Evolutionary conservation across 2,329 filamentous ascomycete genomes (phyloP).

Genomic region (Plectosphaerella sp.): DNA sequence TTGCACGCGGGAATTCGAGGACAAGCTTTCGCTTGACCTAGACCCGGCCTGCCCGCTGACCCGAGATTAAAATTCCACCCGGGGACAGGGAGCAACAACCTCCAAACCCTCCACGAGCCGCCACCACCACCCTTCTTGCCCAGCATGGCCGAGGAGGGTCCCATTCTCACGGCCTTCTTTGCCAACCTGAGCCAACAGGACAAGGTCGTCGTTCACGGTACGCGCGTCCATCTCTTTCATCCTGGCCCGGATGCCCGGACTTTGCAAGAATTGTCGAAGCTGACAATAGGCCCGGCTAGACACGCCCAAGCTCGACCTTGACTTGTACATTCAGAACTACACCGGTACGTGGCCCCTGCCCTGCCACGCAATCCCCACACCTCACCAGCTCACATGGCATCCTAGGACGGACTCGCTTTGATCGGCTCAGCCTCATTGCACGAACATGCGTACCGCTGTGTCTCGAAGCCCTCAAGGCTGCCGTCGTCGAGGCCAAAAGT

Average conservation of each 20-base stretch:
- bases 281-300: conserved; percentile 6
- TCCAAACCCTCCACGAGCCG: background rate
- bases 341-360: conserved; percentile 50
- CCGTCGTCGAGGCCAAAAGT: conserved; percentile 69
- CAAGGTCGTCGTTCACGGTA: conserved; percentile 44
- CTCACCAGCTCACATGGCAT: background rate
- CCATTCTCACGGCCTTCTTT: conserved; percentile 36
- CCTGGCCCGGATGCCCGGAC: background rate
- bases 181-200: conserved; percentile 40
- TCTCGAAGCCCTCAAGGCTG: conserved; percentile 75
- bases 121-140: background rate
- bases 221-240: conserved; percentile 1
- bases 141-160: conserved; percentile 30
- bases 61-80: too few relatives aligned
- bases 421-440: conserved; percentile 79
- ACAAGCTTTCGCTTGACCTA: too few relatives aligned
- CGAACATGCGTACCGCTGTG: conserved; percentile 70
- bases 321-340: conserved; percentile 88
- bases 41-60: too few relatives aligned
- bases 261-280: background rate
- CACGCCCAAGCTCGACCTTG: conserved; percentile 80
- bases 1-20: too few relatives aligned
- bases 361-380: conserved; percentile 2
- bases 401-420: conserved; percentile 72
- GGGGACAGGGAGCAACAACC: background rate